Conservation (phyloP, 768 basidiomycete species). For the Tubosaeta sp. region DNA sequence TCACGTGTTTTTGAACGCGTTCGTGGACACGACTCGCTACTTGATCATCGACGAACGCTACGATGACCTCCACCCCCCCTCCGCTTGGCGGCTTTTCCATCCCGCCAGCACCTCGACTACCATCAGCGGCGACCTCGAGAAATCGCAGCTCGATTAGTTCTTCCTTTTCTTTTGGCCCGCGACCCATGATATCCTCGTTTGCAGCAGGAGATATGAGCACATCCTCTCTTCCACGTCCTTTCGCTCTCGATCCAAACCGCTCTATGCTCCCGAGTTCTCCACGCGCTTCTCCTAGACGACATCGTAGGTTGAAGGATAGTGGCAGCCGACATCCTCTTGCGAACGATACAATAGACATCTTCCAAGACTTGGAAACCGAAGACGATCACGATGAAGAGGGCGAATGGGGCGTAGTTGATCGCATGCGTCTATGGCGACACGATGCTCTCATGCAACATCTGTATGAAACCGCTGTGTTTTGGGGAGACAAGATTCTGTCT, state of each 20-base stretch:
- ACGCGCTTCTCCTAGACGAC: conserved; percentile 59
- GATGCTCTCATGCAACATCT: conserved; percentile 99
- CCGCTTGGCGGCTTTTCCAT: conserved; percentile 40
- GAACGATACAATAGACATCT: conserved; percentile 70
- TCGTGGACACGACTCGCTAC: not conserved
- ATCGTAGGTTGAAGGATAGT: conserved; percentile 52
- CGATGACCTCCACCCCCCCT: conserved; percentile 46
- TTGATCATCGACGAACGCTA: not conserved
- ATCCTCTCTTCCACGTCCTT: conserved; percentile 49
- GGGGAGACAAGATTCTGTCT: conserved; percentile 95
- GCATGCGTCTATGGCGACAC: conserved; percentile 95
- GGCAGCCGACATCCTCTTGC: conserved; percentile 66
- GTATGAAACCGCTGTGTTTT: conserved; percentile 95
- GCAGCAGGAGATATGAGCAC: conserved; percentile 61
- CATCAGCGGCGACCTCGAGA: conserved; percentile 52
- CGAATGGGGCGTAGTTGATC: conserved; percentile 87
- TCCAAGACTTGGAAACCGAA: conserved; percentile 61
- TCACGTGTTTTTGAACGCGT: conserved; percentile 21
- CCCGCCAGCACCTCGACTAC: conserved; percentile 46
- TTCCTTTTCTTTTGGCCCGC: conserved; percentile 81
- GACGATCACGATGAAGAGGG: conserved; percentile 58
- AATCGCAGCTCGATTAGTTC: conserved; percentile 69
- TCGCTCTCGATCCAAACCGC: conserved; percentile 73
- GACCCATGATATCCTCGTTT: conserved; percentile 69
- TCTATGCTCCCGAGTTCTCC: conserved; percentile 75